Percentiles rank a stretch among this genome's conserved stretches.
Conservation (phyloP, 768 basidiomycete genomes). For the Mycena alexandri region DNA sequence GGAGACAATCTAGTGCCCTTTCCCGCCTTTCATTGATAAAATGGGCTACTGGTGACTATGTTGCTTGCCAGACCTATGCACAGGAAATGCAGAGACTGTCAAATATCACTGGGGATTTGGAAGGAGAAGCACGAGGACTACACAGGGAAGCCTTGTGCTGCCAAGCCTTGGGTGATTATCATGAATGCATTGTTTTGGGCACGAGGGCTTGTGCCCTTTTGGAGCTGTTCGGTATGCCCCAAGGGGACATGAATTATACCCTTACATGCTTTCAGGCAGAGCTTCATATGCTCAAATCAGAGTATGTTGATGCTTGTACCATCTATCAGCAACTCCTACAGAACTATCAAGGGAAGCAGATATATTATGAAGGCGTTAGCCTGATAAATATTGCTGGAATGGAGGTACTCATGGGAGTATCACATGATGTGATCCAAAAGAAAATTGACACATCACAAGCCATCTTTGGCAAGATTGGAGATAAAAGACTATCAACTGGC, state of each 20-base stretch:
- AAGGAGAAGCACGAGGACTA: neutral
- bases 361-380: neutral
- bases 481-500: too few species aligned
- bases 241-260: too few species aligned
- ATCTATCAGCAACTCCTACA: neutral
- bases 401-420: neutral
- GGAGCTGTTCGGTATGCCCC: neutral
- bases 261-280: neutral
- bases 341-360: neutral
- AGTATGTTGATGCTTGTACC: neutral
- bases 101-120: neutral
- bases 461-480: neutral
- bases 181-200: neutral
- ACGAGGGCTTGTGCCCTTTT: neutral
- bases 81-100: neutral
- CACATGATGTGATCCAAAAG: neutral
- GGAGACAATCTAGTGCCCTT: neutral
- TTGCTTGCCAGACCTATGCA: neutral
- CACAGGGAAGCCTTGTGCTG: neutral
- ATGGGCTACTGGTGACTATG: neutral
- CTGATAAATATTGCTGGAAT: neutral
- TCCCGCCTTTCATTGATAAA: neutral
- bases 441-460: neutral
- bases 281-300: neutral
- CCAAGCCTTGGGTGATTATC: neutral